Evolutionary conservation across 192 early-diverging fungal species (phyloP).

Genomic region (Gonapodya prolifera): DNA sequence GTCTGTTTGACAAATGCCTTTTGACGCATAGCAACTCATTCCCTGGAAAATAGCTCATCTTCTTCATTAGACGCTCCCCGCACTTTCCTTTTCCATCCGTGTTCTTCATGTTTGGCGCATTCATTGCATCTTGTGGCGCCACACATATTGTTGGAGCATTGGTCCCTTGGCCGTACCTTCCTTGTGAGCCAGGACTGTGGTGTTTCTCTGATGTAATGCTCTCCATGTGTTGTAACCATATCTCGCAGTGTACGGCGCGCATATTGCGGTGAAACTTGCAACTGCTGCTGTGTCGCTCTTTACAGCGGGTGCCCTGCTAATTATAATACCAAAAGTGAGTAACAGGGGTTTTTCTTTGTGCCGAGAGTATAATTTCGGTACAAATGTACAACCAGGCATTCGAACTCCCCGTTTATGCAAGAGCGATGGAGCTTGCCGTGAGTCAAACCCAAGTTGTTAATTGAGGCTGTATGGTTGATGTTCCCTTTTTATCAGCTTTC

Average conservation of each 20-base stretch:
- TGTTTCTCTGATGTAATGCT: not conserved
- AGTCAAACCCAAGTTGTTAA: too few relatives aligned
- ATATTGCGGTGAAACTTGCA: not conserved
- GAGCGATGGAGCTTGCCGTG: not conserved
- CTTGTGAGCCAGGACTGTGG: not conserved
- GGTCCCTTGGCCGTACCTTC: slow-evolving; percentile 3
- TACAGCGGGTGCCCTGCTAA: not conserved
- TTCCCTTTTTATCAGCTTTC: not conserved
- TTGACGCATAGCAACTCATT: not conserved
- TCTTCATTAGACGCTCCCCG: not conserved
- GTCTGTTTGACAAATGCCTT: not conserved
- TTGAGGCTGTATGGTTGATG: too few relatives aligned
- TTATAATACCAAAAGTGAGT: not conserved
- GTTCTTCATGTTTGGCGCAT: slow-evolving; percentile 7
- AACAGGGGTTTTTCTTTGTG: too few relatives aligned
- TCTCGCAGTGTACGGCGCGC: not conserved
- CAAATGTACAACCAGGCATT: not conserved
- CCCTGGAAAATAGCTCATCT: not conserved
- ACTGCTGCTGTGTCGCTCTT: not conserved
- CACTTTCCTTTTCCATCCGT: slow-evolving; percentile 5
- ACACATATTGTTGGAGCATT: slow-evolving; percentile 5
- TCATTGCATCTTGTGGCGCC: slow-evolving; percentile 8
- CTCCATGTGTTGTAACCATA: not conserved
- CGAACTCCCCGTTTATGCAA: not conserved
- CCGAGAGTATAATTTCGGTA: too few relatives aligned